Conservation (phyloP, 139 green algal genomes). For the Microglena sp. region DNA sequence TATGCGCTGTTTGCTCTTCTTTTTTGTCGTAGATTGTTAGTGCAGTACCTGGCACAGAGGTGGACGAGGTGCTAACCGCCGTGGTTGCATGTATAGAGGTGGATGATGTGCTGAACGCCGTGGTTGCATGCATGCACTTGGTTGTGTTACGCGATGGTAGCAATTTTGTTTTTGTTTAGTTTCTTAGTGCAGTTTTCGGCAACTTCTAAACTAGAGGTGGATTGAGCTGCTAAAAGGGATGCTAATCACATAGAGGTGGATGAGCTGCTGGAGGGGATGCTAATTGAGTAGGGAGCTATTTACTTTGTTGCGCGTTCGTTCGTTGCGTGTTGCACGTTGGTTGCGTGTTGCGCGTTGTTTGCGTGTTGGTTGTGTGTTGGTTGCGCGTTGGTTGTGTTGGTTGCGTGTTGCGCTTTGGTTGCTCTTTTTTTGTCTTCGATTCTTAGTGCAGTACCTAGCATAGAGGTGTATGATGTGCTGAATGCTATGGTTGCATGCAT, state of each 20-base stretch:
- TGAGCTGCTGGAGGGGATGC: constrained; percentile 13
- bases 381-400: not conserved
- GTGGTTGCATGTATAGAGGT: not conserved
- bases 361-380: no score
- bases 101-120: not conserved
- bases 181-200: no score
- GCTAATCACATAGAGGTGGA: not conserved
- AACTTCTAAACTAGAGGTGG: not conserved
- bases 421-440: not conserved
- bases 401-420: not conserved
- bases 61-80: constrained; percentile 26
- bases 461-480: not conserved
- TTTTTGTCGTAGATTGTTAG: no score
- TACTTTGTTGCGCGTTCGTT: constrained; percentile 23
- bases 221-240: not conserved
- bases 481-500: not conserved
- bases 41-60: not conserved
- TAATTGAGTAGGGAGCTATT: constrained; percentile 14
- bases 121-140: not conserved
- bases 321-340: not conserved
- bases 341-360: no score
- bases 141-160: not conserved
- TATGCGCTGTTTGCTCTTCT: no score
- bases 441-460: no score
- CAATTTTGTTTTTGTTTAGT: not conserved